Conservation (phyloP, 225 moss, liverwort and hornwort genomes). For the Takakia lepidozioides region DNA sequence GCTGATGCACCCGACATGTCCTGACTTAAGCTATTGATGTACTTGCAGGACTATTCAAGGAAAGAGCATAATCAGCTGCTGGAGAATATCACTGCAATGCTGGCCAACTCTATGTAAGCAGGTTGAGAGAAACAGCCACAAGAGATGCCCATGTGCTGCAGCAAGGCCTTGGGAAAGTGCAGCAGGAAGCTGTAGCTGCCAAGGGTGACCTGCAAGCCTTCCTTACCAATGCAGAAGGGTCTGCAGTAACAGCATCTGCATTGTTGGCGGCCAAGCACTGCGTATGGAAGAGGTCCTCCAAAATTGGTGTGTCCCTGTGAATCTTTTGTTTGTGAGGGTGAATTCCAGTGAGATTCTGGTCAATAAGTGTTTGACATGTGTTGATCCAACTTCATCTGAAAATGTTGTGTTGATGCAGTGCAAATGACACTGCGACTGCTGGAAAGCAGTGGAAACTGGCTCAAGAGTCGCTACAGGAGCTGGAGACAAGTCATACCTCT, state of each 20-base stretch:
- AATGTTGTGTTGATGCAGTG: conserved; percentile 24
- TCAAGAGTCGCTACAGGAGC: conserved; percentile 39
- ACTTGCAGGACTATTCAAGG: conserved; percentile 57
- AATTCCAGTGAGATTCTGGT: no score
- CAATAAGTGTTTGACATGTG: no score
- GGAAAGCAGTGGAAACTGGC: conserved; percentile 70
- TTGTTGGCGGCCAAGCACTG: conserved; percentile 44
- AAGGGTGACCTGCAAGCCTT: conserved; percentile 38
- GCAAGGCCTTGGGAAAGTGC: conserved; percentile 42
- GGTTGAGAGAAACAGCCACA: conserved; percentile 46
- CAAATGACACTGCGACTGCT: conserved; percentile 41
- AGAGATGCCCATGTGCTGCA: conserved; percentile 43
- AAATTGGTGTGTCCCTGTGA: conserved; percentile 36
- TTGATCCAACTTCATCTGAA: no score
- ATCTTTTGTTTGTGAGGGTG: no score
- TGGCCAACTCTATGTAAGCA: conserved; percentile 46
- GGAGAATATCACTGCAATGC: conserved; percentile 60
- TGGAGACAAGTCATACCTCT: conserved; percentile 48
- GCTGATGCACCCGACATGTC: no score
- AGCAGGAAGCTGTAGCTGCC: conserved; percentile 48
- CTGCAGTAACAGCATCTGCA: conserved; percentile 38
- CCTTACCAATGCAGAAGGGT: conserved; percentile 46
- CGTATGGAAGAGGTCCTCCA: conserved; percentile 62
- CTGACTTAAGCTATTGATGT: background rate
- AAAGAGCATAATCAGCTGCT: conserved; percentile 56